Evolutionary conservation across 176 grass and related monocot genomes (phyloP).

Genomic region (Rhynchospora tenuis): DNA sequence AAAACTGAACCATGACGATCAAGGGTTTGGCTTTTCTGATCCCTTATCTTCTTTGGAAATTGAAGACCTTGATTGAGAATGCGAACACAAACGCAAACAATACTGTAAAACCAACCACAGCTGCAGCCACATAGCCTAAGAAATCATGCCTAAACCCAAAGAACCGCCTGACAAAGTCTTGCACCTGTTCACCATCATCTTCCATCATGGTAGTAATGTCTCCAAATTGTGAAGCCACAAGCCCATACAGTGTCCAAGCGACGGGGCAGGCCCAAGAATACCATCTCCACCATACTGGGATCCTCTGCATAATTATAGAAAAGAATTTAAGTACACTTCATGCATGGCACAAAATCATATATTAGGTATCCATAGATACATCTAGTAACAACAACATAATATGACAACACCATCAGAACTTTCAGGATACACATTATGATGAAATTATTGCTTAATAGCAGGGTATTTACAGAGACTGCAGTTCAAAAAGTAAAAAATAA

Average conservation of each 20-base stretch:
- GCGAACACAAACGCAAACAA: conserved; percentile 90
- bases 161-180: conserved; percentile 42
- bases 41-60: conserved; percentile 79
- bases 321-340: conserved; percentile 13
- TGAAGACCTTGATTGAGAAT: conserved; percentile 71
- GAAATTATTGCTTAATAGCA: not conserved
- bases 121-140: conserved; percentile 56
- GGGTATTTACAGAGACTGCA: not conserved
- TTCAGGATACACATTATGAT: not conserved
- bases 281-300: conserved; percentile 99
- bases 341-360: conserved; percentile 3
- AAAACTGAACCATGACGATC: not conserved
- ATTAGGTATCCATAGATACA: not conserved
- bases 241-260: conserved; percentile 84
- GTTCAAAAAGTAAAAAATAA: not conserved
- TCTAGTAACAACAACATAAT: not conserved
- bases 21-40: not conserved
- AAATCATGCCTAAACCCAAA: conserved; percentile 65
- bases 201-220: conserved; percentile 26
- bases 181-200: conserved; percentile 30
- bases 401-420: not conserved
- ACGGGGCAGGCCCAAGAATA: conserved; percentile 83
- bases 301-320: conserved; percentile 41
- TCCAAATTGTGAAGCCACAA: conserved; percentile 80
- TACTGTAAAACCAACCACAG: conserved; percentile 53